Evolutionary conservation across 768 basidiomycete species (phyloP).

Genomic region (Suillus sp.): DNA sequence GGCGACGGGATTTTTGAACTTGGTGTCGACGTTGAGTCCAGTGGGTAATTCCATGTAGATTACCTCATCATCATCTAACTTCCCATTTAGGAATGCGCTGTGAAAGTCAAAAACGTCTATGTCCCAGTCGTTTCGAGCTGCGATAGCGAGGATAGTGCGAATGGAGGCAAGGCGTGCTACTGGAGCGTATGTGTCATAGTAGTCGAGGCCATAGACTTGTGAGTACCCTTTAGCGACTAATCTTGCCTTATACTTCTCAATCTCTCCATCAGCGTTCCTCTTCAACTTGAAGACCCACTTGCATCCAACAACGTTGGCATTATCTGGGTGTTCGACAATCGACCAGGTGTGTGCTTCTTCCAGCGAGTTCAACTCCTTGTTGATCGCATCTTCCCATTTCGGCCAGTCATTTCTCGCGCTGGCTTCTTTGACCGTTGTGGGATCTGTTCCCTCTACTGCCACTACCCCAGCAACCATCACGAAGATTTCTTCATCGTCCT

Average conservation of each 20-base stretch:
- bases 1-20: background rate
- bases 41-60: slow-evolving; percentile 19
- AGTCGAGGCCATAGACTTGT: accelerated
- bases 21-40: background rate
- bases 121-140: accelerated
- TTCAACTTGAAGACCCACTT: too few species aligned
- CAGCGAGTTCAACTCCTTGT: slow-evolving; percentile 19
- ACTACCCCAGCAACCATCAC: background rate
- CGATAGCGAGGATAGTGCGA: background rate
- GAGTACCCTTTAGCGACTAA: background rate
- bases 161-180: background rate
- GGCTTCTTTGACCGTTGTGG: slow-evolving; percentile 22
- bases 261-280: too few species aligned
- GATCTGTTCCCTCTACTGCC: slow-evolving; percentile 15
- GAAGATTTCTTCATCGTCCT: slow-evolving; percentile 12
- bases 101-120: background rate
- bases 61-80: background rate
- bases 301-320: too few species aligned
- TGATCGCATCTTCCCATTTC: slow-evolving; percentile 25
- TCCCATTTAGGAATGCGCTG: background rate
- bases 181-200: background rate
- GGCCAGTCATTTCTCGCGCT: slow-evolving; percentile 24
- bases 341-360: slow-evolving; percentile 31
- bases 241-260: background rate
- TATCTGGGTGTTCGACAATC: slow-evolving; percentile 25